Evolutionary conservation across 2,329 filamentous ascomycete species (phyloP).

Genomic region (Sphaceloma murrayae): DNA sequence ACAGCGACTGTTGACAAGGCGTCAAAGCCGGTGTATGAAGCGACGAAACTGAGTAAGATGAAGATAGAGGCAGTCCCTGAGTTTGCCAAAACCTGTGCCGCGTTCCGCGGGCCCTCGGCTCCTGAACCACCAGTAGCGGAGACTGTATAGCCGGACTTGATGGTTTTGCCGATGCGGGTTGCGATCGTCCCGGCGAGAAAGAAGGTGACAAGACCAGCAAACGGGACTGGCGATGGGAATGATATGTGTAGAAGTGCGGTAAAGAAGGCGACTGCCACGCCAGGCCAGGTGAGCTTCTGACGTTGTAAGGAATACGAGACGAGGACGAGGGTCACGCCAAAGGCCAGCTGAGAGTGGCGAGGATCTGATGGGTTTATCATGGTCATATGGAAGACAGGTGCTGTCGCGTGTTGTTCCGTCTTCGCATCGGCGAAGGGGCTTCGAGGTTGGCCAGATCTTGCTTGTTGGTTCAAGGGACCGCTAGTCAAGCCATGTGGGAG

Average conservation of each 20-base stretch:
- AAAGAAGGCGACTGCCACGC: constrained; percentile 59
- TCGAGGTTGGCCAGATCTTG: no score
- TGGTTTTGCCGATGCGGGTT: constrained; percentile 77
- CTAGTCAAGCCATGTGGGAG: no score
- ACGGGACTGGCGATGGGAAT: constrained; percentile 94
- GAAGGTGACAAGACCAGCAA: constrained; percentile 71
- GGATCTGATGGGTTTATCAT: constrained; percentile 10
- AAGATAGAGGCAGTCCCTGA: constrained; percentile 66
- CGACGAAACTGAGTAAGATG: constrained; percentile 39
- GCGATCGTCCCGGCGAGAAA: constrained; percentile 76
- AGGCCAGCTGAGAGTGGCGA: background rate
- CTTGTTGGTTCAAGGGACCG: no score
- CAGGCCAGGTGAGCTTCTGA: constrained; percentile 57
- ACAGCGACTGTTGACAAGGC: constrained; percentile 27
- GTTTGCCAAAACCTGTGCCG: constrained; percentile 86
- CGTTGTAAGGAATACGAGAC: constrained; percentile 45
- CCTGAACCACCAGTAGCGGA: constrained; percentile 62
- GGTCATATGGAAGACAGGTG: no score
- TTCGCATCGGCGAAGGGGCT: no score
- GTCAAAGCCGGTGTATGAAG: background rate
- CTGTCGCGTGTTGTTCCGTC: no score
- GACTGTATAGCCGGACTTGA: constrained; percentile 74
- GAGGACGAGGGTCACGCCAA: constrained; percentile 22
- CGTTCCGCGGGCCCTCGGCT: constrained; percentile 72
- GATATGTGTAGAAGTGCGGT: constrained; percentile 74